phyloP scores from a whole-genome alignment of 2,329 filamentous ascomycete species.

The Cercospora zeae-maydis region DNA sequence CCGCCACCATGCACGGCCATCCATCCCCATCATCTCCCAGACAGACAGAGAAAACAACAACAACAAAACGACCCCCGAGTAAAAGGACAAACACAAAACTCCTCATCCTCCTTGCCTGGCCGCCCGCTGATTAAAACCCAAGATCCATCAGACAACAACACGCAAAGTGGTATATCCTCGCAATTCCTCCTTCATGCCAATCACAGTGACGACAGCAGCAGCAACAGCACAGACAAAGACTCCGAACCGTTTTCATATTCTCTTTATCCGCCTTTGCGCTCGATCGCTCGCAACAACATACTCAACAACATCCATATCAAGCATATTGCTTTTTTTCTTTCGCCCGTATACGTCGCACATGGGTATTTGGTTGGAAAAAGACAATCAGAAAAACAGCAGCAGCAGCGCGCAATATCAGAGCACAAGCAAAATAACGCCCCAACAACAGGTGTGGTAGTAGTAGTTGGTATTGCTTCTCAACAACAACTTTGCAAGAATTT shows the following conservation, averaged over 20 bases:
- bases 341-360: conserved; percentile 19
- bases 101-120: background rate
- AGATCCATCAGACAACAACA: background rate
- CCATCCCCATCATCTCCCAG: background rate
- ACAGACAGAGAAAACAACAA: background rate
- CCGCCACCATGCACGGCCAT: background rate
- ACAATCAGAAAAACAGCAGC: conserved; percentile 10
- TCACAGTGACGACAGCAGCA: background rate
- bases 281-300: conserved; percentile 1
- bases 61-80: background rate
- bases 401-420: conserved; percentile 10
- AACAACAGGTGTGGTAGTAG: background rate
- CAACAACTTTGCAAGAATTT: conserved; percentile 20
- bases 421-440: conserved; percentile 10
- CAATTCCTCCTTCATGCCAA: conserved; percentile 5
- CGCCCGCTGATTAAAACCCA: background rate
- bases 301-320: conserved; percentile 10
- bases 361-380: conserved; percentile 20
- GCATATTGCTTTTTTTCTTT: conserved; percentile 21
- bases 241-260: background rate
- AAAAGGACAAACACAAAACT: background rate
- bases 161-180: conserved; percentile 27
- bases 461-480: conserved; percentile 13
- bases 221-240: background rate
- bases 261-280: background rate